phyloP scores from a whole-genome alignment of 2,329 filamentous ascomycete genomes.

The Epichloe aotearoae region DNA sequence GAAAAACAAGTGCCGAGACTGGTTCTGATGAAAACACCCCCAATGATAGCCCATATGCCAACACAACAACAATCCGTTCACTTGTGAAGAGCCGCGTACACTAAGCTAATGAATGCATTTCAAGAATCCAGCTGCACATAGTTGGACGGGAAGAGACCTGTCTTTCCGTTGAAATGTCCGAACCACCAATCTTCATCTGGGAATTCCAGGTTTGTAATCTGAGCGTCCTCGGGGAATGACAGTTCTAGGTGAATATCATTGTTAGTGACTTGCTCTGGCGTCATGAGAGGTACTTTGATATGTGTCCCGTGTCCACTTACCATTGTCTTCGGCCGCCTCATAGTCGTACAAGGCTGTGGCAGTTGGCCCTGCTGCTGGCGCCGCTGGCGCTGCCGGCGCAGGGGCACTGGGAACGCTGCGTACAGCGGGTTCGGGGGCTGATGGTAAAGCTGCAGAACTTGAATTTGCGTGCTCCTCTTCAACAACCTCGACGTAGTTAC shows the following conservation, averaged over 20 bases:
- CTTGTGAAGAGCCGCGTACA: neutral
- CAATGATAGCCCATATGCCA: too few relatives aligned
- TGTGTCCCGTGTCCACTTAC: conserved; percentile 23
- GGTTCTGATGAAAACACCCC: too few relatives aligned
- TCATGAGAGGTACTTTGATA: neutral
- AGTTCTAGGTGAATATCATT: conserved; percentile 29
- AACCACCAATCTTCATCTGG: conserved; percentile 99
- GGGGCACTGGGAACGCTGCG: conserved; percentile 12
- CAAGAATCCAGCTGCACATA: conserved; percentile 47
- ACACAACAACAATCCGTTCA: too few relatives aligned
- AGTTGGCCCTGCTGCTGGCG: conserved; percentile 39
- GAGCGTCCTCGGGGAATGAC: conserved; percentile 83
- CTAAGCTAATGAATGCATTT: neutral
- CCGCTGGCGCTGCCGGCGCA: conserved; percentile 20
- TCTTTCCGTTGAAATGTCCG: conserved; percentile 65
- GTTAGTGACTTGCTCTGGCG: neutral
- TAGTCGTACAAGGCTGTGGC: conserved; percentile 91
- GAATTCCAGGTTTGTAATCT: conserved; percentile 75
- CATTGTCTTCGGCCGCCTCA: conserved; percentile 91
- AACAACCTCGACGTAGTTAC: conserved; percentile 88
- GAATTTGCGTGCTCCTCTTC: conserved; percentile 36
- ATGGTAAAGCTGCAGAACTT: conserved; percentile 20
- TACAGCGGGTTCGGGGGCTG: conserved; percentile 16
- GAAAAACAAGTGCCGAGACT: too few relatives aligned
- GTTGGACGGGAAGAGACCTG: conserved; percentile 72